Evolutionary conservation across 2,329 filamentous ascomycete genomes (phyloP).

Genomic region (Scedosporium dehoogii): DNA sequence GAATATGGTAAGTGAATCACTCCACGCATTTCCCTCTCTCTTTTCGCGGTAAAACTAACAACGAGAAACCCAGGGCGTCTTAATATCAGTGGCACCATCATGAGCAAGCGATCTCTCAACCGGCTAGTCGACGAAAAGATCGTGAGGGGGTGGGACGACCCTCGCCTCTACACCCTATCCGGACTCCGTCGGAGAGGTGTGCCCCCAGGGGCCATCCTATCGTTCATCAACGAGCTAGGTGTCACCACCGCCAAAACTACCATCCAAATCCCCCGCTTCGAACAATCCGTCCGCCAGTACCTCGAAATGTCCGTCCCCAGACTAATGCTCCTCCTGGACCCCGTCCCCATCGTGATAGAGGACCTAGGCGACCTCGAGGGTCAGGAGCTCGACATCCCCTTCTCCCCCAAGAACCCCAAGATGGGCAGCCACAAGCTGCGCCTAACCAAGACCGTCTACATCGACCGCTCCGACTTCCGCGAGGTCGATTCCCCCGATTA

Average conservation of each 20-base stretch:
- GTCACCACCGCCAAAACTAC: constrained; percentile 74
- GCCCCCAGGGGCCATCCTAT: constrained; percentile 77
- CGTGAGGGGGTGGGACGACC: constrained; percentile 86
- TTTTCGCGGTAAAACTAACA: not conserved
- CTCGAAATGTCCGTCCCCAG: constrained; percentile 82
- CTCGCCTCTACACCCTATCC: constrained; percentile 78
- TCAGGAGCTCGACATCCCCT: constrained; percentile 59
- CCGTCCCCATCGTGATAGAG: constrained; percentile 72
- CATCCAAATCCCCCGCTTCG: constrained; percentile 75
- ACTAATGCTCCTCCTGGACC: constrained; percentile 82
- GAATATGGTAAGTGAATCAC: constrained; percentile 46
- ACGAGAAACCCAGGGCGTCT: constrained; percentile 19
- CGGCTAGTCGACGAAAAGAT: constrained; percentile 68
- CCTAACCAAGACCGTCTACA: constrained; percentile 73
- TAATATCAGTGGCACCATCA: constrained; percentile 73
- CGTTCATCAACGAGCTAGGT: constrained; percentile 84
- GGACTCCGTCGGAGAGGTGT: constrained; percentile 75
- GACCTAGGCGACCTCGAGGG: constrained; percentile 60
- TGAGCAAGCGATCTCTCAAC: constrained; percentile 77
- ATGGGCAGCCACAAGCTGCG: constrained; percentile 51
- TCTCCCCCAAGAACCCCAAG: constrained; percentile 68
- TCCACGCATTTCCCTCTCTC: not conserved
- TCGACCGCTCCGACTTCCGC: constrained; percentile 73
- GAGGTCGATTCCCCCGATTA: constrained; percentile 66
- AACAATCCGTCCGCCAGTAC: constrained; percentile 75